Evolutionary conservation across 2,329 filamentous ascomycete species (phyloP), one percentile per base, ranked within the genome.

Genomic region (Pseudogymnoascus sp.): DNA sequence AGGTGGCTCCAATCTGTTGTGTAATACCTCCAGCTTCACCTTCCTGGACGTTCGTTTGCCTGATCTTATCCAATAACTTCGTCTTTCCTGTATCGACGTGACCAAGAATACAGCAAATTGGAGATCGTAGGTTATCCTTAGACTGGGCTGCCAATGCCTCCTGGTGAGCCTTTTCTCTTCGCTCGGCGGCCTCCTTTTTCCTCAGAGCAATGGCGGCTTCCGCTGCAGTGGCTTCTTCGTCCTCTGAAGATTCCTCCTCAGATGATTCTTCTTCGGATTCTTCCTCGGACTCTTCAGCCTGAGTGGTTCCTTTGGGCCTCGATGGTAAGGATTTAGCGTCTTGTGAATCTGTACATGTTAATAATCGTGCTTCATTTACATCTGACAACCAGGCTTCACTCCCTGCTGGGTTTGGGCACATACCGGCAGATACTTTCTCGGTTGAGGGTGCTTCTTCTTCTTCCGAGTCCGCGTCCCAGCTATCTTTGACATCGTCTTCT

Each of bases 51-150:
- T 99, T 97, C 63, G 94, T 97, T 77, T 97, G 92, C 72, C 94
- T 90, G 72, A 99, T 91, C 81, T 99, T 99, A 82, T 99, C 94
- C 63, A 99, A 84, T 66, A 99, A 82, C 80, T 97, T 99, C n/a
- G 94, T 99, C 81, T 99, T 99, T 75, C 94, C 94, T 52, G 95
- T 99, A 87, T 99, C 94, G 84, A 99, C 94, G 85, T 99, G 94
- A 72, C 94, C 94, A 67, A 99, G 86, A 84, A 99, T 99, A 88
- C 93, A 97, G 83, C 94, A 97, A 77, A 99, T 99, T 61, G 94
- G 94, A 41, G 94, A 97, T 63, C 94, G 91, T 62, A 99, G 84
- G 76, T 99, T 88, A 74, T 99, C 92, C 77, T 90, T 92, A 22
- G 93, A 97, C 65, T 92, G 85, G 58, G 93, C 92, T 49, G 91